These are phyloP conservation scores for Lasiosphaeria ovina DNA, from an alignment of 495 filamentous ascomycete species.

Conservation along the genomic window DNA sequence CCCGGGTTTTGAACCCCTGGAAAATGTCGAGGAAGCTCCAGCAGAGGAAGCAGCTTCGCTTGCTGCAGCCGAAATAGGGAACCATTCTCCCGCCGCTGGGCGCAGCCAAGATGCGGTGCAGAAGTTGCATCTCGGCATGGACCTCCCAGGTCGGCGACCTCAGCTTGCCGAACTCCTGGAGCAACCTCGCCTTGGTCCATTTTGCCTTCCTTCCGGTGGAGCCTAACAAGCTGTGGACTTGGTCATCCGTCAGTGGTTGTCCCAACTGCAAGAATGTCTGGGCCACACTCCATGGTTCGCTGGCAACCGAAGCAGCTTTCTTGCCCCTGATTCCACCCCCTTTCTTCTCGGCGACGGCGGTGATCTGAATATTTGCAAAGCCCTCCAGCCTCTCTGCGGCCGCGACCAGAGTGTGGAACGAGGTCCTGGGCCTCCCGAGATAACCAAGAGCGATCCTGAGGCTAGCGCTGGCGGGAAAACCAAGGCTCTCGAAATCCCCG, in stretches of 20 bases:
- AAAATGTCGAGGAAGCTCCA: slow-evolving; percentile 7
- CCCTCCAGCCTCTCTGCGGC: slow-evolving; percentile 1
- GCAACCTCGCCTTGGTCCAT: slow-evolving; percentile 3
- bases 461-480: no score
- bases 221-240: background rate
- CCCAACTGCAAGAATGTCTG: slow-evolving; percentile 1
- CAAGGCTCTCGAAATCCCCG: no score
- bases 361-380: background rate
- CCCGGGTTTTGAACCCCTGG: slow-evolving; percentile 1
- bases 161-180: slow-evolving; percentile 8
- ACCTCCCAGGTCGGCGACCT: slow-evolving; percentile 9
- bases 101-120: background rate
- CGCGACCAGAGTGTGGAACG: background rate
- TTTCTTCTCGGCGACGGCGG: background rate
- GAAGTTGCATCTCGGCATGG: slow-evolving; percentile 9
- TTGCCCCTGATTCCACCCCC: no score
- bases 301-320: background rate
- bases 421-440: slow-evolving; percentile 2
- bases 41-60: slow-evolving; percentile 6
- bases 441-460: no score
- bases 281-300: background rate
- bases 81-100: background rate
- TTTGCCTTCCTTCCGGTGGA: background rate
- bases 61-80: slow-evolving; percentile 10
- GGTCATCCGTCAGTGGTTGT: background rate